Base-by-base conservation (phyloP, 768 basidiomycete genomes). In the Amanita rimosa region DNA sequence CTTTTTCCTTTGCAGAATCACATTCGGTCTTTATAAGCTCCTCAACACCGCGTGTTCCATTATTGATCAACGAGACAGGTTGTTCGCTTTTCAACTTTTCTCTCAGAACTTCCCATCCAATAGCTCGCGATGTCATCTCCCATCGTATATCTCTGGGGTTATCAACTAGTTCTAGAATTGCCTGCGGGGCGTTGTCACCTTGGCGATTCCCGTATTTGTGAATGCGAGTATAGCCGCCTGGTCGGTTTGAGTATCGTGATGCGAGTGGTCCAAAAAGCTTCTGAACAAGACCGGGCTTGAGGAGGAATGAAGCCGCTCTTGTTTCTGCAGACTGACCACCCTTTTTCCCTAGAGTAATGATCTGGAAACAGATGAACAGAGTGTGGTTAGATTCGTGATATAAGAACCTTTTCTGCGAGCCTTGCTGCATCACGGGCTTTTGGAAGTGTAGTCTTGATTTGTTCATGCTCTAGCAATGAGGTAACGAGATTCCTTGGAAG, bases 141-240 rank as follows among this genome's bases (percentile, higher is more conserved):
- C 82, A 86, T 52, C 83, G 81, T 37, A 97, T 68, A 67, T 99
- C 96, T 50, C 76, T 72, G 13, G 91, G 90, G 58, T 87, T 86
- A 70, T 98, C 96, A 26, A 98, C 94, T n/a, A 99, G 72, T 62
- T 95, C 90, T 38, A 99, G 65, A 53, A 99, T 79, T 3, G 94
- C 93, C 57, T 83, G 75, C 1, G 93, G 91, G 21, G 96, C 96
- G 57, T 94, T 89, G 69, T 99, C 96, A 11, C 94, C 93, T 49
- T 68, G 72, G 4, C 95, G 79, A 62, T 85, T 78, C n/a, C 94
- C 95, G 54, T 82, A 88, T 62, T 84, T 90, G 63, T 91, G 83
- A 52, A 98, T 83, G 19, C 96, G 83, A 4, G 95, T 98, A 69
- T 97, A 99, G 7, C 96, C 96, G 1, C 96, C 96, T 2, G 83